Evolutionary conservation across 1,139 yeast species (phyloP).

Genomic region (Lodderomyces margitis): DNA sequence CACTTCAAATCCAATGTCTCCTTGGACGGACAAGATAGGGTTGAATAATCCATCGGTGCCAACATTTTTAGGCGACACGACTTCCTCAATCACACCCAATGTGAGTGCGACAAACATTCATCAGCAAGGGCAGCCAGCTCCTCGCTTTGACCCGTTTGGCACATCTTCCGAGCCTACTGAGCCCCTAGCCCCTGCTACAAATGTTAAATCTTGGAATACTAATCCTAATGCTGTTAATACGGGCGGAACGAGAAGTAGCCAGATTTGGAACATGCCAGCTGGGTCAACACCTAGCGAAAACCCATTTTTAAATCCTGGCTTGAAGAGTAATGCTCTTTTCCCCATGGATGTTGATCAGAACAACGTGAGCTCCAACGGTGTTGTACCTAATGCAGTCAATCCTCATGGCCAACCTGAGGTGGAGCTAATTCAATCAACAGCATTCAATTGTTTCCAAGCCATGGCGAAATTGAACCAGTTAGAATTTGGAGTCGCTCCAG

Average conservation of each 20-base stretch:
- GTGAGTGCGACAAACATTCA: not conserved
- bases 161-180: constrained; percentile 10
- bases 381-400: not conserved
- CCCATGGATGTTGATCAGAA: not conserved
- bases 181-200: constrained; percentile 9
- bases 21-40: constrained; percentile 16
- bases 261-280: constrained; percentile 30
- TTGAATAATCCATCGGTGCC: constrained; percentile 11
- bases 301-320: constrained; percentile 7
- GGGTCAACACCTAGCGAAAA: constrained; percentile 6
- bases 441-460: constrained; percentile 35
- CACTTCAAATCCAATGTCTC: constrained; percentile 9
- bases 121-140: constrained; percentile 2
- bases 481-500: constrained; percentile 41
- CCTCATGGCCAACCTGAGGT: constrained; percentile 6
- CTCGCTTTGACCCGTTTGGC: constrained; percentile 15
- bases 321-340: constrained; percentile 11
- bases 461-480: constrained; percentile 32
- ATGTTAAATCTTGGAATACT: constrained; percentile 23
- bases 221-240: constrained; percentile 8
- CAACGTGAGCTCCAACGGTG: not conserved
- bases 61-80: not conserved
- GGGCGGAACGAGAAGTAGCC: constrained; percentile 18
- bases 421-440: constrained; percentile 19
- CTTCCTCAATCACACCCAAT: constrained; percentile 4